Percentiles rank a stretch among this genome's conserved stretches.
phyloP scores from a whole-genome alignment of 1,284 basidiomycete species.

The Fomitopsis schrenkii region DNA sequence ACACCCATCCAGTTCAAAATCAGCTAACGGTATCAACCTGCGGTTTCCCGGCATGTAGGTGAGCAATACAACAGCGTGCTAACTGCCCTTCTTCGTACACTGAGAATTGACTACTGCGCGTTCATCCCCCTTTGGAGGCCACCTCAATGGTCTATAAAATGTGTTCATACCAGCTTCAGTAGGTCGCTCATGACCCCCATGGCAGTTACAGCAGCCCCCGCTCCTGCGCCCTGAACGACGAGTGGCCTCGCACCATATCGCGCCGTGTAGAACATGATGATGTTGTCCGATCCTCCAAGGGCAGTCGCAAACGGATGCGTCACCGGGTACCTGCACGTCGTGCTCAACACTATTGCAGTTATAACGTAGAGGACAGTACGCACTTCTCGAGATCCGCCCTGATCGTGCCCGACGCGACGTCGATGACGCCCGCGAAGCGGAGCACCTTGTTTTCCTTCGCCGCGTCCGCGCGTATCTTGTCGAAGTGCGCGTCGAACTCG shows the following conservation, averaged over 20 bases:
- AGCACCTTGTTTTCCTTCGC: constrained; percentile 78
- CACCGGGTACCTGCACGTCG: constrained; percentile 66
- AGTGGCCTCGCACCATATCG: constrained; percentile 83
- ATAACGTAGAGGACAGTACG: constrained; percentile 16
- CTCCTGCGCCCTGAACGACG: constrained; percentile 93
- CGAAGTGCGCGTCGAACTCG: constrained; percentile 83
- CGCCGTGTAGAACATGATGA: constrained; percentile 95
- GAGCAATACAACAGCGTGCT: no score
- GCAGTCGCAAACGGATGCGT: constrained; percentile 95
- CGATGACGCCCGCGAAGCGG: constrained; percentile 93
- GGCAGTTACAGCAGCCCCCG: constrained; percentile 95
- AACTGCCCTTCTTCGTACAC: no score
- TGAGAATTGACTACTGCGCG: no score
- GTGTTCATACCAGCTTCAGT: constrained; percentile 46
- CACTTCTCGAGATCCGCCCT: constrained; percentile 88
- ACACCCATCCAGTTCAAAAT: no score
- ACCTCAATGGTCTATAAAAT: no score
- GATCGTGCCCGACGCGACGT: constrained; percentile 69
- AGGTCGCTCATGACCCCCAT: constrained; percentile 94
- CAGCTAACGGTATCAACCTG: no score
- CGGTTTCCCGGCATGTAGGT: no score
- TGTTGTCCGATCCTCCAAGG: constrained; percentile 95
- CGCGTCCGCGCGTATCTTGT: constrained; percentile 74
- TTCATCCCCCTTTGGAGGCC: no score
- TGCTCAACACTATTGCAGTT: not conserved